Conservation (phyloP, 2,329 filamentous ascomycete species). For the Fusarium pininemorale region DNA sequence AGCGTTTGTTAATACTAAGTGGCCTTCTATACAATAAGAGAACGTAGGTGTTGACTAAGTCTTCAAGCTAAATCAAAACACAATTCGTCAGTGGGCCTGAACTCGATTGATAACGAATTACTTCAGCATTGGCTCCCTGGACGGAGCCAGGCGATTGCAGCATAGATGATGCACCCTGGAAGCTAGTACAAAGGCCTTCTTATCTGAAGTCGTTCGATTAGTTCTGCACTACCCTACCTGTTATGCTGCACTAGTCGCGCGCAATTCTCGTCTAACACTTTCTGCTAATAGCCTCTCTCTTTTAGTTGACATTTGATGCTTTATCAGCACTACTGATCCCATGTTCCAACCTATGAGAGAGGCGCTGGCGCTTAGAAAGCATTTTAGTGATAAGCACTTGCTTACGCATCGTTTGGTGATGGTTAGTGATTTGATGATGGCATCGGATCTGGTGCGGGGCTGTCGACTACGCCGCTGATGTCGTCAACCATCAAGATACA, state of each 20-base stretch:
- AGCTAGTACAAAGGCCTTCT: background rate
- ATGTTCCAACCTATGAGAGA: background rate
- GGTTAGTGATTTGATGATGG: background rate
- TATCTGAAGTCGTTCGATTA: no score
- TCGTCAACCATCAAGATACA: background rate
- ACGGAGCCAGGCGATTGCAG: background rate
- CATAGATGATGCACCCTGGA: background rate
- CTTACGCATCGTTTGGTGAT: constrained; percentile 6
- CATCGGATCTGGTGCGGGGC: background rate
- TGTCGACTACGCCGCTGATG: background rate
- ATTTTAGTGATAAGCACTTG: background rate
- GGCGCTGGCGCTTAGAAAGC: background rate
- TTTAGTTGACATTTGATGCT: background rate
- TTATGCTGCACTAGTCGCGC: background rate
- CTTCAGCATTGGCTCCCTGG: background rate
- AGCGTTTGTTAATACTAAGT: no score
- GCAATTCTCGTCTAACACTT: background rate
- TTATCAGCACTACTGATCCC: background rate
- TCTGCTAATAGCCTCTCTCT: background rate
- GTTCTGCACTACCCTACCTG: no score
- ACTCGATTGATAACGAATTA: background rate
- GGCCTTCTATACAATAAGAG: no score
- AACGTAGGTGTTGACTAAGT: no score
- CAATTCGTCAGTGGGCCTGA: background rate
- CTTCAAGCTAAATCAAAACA: background rate